Evolutionary conservation across 1,284 basidiomycete genomes (phyloP).

Genomic region (Anthracocystis setariae): DNA sequence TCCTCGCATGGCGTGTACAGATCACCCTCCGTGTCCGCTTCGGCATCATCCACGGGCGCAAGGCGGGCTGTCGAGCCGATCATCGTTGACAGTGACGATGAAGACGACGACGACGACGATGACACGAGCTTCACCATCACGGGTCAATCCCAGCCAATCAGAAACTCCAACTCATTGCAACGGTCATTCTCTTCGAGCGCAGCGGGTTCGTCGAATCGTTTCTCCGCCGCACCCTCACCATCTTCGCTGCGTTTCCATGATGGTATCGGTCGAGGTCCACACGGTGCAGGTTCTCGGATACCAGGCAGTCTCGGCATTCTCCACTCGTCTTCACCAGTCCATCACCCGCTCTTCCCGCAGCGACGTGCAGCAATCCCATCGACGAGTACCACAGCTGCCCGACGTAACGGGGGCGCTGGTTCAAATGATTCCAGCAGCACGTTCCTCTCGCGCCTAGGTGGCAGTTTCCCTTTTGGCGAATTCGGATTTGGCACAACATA

Average conservation of each 20-base stretch:
- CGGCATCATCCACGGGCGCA: background rate
- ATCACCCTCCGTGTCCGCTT: background rate
- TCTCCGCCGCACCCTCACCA: background rate
- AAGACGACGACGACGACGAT: constrained; percentile 40
- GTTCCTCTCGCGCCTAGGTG: constrained; percentile 17
- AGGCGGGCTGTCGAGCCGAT: constrained; percentile 15
- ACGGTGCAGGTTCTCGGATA: constrained; percentile 24
- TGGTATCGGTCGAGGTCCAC: constrained; percentile 33
- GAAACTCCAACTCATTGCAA: constrained; percentile 9
- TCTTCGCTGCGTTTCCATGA: constrained; percentile 34
- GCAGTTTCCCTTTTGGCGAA: constrained; percentile 14
- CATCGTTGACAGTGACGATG: constrained; percentile 40
- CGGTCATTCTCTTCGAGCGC: constrained; percentile 8
- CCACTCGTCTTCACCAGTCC: constrained; percentile 11
- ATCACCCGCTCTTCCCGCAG: constrained; percentile 22
- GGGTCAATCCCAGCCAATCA: constrained; percentile 18
- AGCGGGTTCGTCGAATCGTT: constrained; percentile 5
- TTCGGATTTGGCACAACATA: constrained; percentile 22
- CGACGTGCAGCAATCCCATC: constrained; percentile 27
- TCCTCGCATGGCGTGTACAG: background rate
- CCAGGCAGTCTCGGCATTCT: constrained; percentile 23
- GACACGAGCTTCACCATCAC: constrained; percentile 38
- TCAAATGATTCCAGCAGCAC: background rate
- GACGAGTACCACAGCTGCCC: constrained; percentile 16
- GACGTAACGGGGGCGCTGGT: constrained; percentile 6